These are phyloP conservation scores for Geosiphon pyriformis DNA, from an alignment of 192 early-diverging fungal species.

Conservation along the genomic window DNA sequence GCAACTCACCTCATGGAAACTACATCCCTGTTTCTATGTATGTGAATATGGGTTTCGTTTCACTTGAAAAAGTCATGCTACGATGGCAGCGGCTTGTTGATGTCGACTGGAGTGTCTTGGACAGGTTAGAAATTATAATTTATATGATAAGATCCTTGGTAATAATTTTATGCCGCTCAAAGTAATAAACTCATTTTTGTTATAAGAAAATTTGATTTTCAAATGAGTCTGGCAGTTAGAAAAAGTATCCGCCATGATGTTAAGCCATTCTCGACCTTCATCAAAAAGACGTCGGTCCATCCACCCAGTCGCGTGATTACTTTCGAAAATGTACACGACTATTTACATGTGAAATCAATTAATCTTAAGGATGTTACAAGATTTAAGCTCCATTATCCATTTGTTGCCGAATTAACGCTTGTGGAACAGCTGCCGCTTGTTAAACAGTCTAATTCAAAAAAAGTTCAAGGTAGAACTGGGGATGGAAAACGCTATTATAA, in stretches of 20 bases:
- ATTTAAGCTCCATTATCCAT: conserved; percentile 37
- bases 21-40: conserved; percentile 32
- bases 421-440: conserved; percentile 29
- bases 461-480: conserved; percentile 28
- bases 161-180: too few species aligned
- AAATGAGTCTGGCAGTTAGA: conserved; percentile 24
- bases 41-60: conserved; percentile 29
- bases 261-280: conserved; percentile 40
- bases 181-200: neutral
- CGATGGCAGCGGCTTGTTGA: conserved; percentile 24
- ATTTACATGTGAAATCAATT: conserved; percentile 32
- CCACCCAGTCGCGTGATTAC: conserved; percentile 23
- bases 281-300: conserved; percentile 35
- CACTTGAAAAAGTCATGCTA: conserved; percentile 32
- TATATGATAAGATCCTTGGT: neutral
- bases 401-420: conserved; percentile 35
- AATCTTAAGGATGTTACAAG: conserved; percentile 26
- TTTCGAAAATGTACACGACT: conserved; percentile 35
- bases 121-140: conserved; percentile 24
- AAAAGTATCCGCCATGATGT: conserved; percentile 29
- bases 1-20: conserved; percentile 30
- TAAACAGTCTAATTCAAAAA: conserved; percentile 24
- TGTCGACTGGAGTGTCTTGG: conserved; percentile 31
- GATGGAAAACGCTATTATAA: conserved; percentile 31
- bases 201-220: conserved; percentile 37